Percentiles rank a stretch among this genome's conserved stretches.
Evolutionary conservation across 1,284 basidiomycete species (phyloP).

Genomic region (Trichosporon coremiiforme): DNA sequence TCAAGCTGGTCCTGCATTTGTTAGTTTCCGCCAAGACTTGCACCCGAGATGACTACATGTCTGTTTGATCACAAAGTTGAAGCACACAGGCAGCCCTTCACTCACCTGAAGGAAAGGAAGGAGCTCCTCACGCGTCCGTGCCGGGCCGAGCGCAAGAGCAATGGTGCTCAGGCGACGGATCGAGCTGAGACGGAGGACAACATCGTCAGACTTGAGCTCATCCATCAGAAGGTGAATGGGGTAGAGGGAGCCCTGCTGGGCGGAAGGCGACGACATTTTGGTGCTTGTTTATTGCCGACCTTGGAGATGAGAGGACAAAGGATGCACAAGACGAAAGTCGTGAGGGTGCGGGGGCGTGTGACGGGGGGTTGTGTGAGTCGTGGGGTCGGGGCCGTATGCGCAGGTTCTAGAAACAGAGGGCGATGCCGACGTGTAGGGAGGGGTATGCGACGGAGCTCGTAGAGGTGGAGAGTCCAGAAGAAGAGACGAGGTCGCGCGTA

Average conservation of each 20-base stretch:
- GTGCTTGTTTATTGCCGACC: neutral
- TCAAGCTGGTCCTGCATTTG: conserved; percentile 84
- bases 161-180: conserved; percentile 99
- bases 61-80: neutral
- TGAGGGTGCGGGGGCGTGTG: neutral
- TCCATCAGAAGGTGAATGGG: conserved; percentile 60
- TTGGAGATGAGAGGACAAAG: conserved; percentile 5
- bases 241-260: conserved; percentile 44
- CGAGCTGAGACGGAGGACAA: conserved; percentile 88
- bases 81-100: neutral
- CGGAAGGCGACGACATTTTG: conserved; percentile 41
- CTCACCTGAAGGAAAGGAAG: conserved; percentile 78
- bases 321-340: conserved; percentile 2
- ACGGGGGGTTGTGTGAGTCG: neutral
- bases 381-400: conserved; percentile 10
- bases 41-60: neutral
- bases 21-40: neutral
- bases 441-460: conserved; percentile 15
- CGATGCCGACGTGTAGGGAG: neutral
- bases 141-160: conserved; percentile 92
- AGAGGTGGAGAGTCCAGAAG: neutral
- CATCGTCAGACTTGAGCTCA: conserved; percentile 90
- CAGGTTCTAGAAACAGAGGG: conserved; percentile 5
- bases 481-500: neutral
- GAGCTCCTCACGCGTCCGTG: conserved; percentile 93